Evolutionary conservation across 768 basidiomycete species (phyloP).

Genomic region (Amanita pallidorosea): DNA sequence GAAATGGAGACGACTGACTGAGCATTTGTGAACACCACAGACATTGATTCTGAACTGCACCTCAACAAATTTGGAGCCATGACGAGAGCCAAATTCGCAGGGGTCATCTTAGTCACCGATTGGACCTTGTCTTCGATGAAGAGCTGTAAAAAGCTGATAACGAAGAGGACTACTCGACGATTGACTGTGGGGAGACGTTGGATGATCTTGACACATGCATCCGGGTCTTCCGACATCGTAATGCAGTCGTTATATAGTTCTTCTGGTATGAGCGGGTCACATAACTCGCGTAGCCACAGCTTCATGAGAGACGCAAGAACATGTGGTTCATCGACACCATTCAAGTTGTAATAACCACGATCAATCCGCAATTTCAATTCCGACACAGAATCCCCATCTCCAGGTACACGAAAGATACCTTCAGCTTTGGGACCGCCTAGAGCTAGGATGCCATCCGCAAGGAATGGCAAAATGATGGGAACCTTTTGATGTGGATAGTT

Average conservation of each 20-base stretch:
- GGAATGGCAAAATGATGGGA: slow-evolving; percentile 90
- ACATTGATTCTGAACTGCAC: slow-evolving; percentile 81
- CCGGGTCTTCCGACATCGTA: slow-evolving; percentile 50
- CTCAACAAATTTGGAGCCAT: slow-evolving; percentile 88
- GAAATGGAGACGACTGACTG: slow-evolving; percentile 44
- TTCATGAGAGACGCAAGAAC: slow-evolving; percentile 86
- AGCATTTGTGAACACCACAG: slow-evolving; percentile 84
- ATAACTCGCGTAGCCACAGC: slow-evolving; percentile 86
- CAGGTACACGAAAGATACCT: slow-evolving; percentile 90
- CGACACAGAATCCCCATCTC: slow-evolving; percentile 81
- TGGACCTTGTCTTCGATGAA: slow-evolving; percentile 76
- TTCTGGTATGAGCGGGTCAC: slow-evolving; percentile 85
- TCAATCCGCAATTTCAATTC: slow-evolving; percentile 87
- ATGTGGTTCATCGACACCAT: slow-evolving; percentile 85
- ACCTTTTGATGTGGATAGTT: slow-evolving; percentile 80
- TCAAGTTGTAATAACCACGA: slow-evolving; percentile 82
- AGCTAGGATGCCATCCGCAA: slow-evolving; percentile 84
- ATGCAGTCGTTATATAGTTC: slow-evolving; percentile 91
- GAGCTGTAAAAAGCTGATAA: slow-evolving; percentile 84
- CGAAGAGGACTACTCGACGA: slow-evolving; percentile 75
- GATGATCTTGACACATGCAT: slow-evolving; percentile 65
- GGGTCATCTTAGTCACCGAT: slow-evolving; percentile 77
- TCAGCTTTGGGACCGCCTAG: slow-evolving; percentile 77
- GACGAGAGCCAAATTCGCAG: slow-evolving; percentile 78
- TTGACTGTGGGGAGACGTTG: slow-evolving; percentile 77